Percentiles rank a stretch among this genome's conserved stretches.
These are phyloP conservation scores for Chlamydomonas incerta DNA, from an alignment of 139 green algal species.

Conservation along the genomic window DNA sequence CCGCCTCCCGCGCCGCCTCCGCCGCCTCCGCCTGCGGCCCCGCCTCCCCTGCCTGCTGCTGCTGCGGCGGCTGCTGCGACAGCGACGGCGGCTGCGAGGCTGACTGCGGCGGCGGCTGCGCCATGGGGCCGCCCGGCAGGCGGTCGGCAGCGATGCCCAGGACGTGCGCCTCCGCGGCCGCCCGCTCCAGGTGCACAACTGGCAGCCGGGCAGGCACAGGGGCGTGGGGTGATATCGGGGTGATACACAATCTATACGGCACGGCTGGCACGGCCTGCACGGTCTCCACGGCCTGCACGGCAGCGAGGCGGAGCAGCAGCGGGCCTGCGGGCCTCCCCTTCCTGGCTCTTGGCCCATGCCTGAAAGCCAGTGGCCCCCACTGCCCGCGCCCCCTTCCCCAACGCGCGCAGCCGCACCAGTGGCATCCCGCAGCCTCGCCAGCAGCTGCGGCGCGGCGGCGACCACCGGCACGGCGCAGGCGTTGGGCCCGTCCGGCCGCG, in stretches of 20 bases:
- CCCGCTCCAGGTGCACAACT: slow-evolving; percentile 31
- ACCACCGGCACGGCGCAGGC: not conserved
- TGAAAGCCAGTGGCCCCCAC: no score
- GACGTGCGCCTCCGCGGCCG: slow-evolving; percentile 19
- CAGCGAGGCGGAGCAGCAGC: no score
- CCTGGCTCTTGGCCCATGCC: no score
- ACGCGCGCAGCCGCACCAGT: not conserved
- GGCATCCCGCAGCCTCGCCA: slow-evolving; percentile 17
- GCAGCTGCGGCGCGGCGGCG: not conserved
- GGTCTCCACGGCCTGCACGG: no score
- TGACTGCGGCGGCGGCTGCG: not conserved
- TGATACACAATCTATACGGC: no score
- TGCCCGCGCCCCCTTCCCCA: not conserved
- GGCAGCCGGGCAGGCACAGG: not conserved
- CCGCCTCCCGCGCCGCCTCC: not conserved
- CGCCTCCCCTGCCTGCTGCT: no score
- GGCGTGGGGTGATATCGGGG: no score
- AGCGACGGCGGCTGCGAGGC: not conserved
- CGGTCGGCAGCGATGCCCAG: slow-evolving; percentile 26
- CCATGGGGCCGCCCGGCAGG: slow-evolving; percentile 3
- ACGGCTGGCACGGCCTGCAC: no score
- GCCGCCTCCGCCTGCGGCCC: not conserved
- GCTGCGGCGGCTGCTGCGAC: not conserved
- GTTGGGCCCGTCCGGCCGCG: not conserved
- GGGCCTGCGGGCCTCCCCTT: no score